Evolutionary conservation across 140 eudicot species (phyloP).

Genomic region (Cichorium intybus): DNA sequence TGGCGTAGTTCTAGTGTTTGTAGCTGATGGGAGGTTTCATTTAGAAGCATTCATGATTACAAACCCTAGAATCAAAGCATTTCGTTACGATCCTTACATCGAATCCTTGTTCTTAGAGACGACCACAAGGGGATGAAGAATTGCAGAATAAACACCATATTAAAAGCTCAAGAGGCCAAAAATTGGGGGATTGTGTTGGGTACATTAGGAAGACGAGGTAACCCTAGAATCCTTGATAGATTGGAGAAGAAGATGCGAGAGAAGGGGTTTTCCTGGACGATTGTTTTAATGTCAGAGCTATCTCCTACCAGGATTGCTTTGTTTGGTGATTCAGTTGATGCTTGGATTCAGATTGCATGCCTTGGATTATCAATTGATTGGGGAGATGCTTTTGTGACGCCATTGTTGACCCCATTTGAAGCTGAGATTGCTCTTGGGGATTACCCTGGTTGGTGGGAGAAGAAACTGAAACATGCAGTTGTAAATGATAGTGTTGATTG

Average conservation of each 20-base stretch:
- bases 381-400: slow-evolving; percentile 90
- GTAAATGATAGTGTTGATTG: slow-evolving; percentile 26
- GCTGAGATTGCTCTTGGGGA: slow-evolving; percentile 97
- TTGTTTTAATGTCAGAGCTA: slow-evolving; percentile 83
- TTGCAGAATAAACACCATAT: slow-evolving; percentile 63
- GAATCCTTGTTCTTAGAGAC: slow-evolving; percentile 78
- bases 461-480: slow-evolving; percentile 26
- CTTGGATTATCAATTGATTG: slow-evolving; percentile 94
- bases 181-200: slow-evolving; percentile 93
- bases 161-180: slow-evolving; percentile 48
- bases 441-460: slow-evolving; percentile 97
- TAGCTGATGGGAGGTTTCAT: slow-evolving; percentile 95
- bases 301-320: slow-evolving; percentile 75
- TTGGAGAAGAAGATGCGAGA: slow-evolving; percentile 79
- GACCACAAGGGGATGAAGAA: slow-evolving; percentile 89
- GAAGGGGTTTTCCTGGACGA: slow-evolving; percentile 61
- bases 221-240: slow-evolving; percentile 72
- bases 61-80: slow-evolving; percentile 75
- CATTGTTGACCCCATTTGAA: slow-evolving; percentile 78
- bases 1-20: slow-evolving; percentile 68
- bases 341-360: slow-evolving; percentile 95
- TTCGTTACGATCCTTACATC: slow-evolving; percentile 79
- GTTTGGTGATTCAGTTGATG: slow-evolving; percentile 92
- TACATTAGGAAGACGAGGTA: slow-evolving; percentile 93
- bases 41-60: slow-evolving; percentile 92